Base-by-base conservation (phyloP, 768 basidiomycete genomes). In the Termitomyces sp. region DNA sequence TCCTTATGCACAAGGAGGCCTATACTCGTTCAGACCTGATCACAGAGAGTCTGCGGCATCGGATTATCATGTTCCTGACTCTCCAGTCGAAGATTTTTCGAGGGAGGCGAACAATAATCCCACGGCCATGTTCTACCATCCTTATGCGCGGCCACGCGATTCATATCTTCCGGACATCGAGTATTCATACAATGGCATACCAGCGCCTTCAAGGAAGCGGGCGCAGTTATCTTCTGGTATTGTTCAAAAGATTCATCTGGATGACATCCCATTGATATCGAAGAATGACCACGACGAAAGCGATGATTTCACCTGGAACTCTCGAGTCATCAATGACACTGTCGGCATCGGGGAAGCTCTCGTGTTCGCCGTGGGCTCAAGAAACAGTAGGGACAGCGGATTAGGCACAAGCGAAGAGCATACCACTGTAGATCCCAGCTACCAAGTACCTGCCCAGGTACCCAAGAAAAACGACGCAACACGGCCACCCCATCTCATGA, bases 291-390 rank as follows among this genome's bases (percentile, higher is more conserved):
- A 57, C 17, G 58, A 51, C 11, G 60, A 51, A 43, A 19, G 6
- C 35, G 41, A 51, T 29, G 43, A 27, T 38, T 56, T 54, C 4
- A 53, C 58, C 42, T 64, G 72, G n/a, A 65, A 66, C 16, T 70
- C 70, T 17, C 68, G 62, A 55, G 63, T 59, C 29, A 78, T 78
- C 44, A 71, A 79, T 59, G 79, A 82, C 68, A 77, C 71, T 25
- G 80, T 84, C 40, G 85, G 82, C 11, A 78, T 89, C 8, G 86
- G 82, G 9, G 86, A 89, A 58, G 82, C 83, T 17, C 74, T 91
- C 35, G 79, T 78, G 2, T 79, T 80, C 62, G 72, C 79, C 56
- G 72, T 72, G 31, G 53, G 55, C 10, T 49, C 58, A 11, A 52
- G 54, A 53, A 38, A 49, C 25, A 66, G 69, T 53, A 63, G 60